Evolutionary conservation across 441 rosid genomes (phyloP).

Genomic region (Capsella rubella): DNA sequence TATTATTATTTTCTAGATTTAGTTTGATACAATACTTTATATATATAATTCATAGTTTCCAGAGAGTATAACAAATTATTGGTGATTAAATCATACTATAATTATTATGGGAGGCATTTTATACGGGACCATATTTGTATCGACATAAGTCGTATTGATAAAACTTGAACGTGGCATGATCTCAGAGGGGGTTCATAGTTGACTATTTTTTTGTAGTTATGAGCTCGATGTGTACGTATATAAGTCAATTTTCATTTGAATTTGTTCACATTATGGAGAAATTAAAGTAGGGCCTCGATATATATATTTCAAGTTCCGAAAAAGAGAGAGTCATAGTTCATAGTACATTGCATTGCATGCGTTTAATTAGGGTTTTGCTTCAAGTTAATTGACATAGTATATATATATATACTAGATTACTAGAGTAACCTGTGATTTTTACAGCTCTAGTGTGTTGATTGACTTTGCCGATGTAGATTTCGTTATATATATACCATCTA

Average conservation of each 20-base stretch:
- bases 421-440: neutral
- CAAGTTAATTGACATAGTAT: neutral
- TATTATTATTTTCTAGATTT: constrained; percentile 13
- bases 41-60: constrained; percentile 12
- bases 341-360: neutral
- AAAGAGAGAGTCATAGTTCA: constrained; percentile 7
- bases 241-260: constrained; percentile 44
- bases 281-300: neutral
- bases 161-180: constrained; percentile 41
- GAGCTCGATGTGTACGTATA: constrained; percentile 31
- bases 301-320: constrained; percentile 18
- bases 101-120: constrained; percentile 33
- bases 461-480: neutral
- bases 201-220: constrained; percentile 38
- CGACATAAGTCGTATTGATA: constrained; percentile 36
- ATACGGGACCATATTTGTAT: constrained; percentile 36
- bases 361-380: constrained; percentile 2
- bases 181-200: constrained; percentile 36
- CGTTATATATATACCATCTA: neutral
- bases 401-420: neutral
- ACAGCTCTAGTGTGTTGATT: constrained; percentile 1
- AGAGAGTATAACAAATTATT: constrained; percentile 34
- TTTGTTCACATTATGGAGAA: constrained; percentile 45
- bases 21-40: constrained; percentile 8
- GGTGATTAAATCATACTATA: constrained; percentile 30